Conservation (phyloP, 2,329 filamentous ascomycete genomes). For the Colletotrichum kahawae region DNA sequence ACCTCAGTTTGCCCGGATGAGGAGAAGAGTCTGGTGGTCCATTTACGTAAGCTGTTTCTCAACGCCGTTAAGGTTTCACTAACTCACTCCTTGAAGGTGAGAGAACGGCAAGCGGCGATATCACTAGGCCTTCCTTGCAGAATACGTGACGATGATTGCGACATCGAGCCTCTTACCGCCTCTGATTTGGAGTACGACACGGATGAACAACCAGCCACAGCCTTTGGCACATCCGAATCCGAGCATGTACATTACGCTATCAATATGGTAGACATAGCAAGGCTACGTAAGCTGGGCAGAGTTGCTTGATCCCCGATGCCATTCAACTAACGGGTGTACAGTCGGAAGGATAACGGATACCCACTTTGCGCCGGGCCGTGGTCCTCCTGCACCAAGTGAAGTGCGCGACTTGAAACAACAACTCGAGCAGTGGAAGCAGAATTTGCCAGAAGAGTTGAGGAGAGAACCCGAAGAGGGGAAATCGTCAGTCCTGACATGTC, state of each 20-base stretch:
- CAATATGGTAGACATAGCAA: conserved; percentile 43
- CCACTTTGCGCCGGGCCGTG: conserved; percentile 39
- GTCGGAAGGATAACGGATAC: conserved; percentile 40
- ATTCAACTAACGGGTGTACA: conserved; percentile 5
- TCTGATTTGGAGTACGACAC: conserved; percentile 36
- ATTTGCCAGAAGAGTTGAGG: conserved; percentile 35
- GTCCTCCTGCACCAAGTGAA: conserved; percentile 30
- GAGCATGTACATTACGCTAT: conserved; percentile 40
- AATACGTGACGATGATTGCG: conserved; percentile 43
- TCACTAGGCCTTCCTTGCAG: conserved; percentile 40
- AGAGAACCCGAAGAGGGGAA: conserved; percentile 34
- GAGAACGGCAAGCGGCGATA: conserved; percentile 41
- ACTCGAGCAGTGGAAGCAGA: conserved; percentile 38
- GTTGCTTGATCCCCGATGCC: too few relatives aligned
- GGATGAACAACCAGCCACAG: conserved; percentile 23
- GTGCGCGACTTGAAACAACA: conserved; percentile 32
- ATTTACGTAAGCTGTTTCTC: conserved; percentile 40
- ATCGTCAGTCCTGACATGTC: conserved; percentile 38
- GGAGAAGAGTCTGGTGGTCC: conserved; percentile 59
- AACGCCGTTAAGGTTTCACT: fast-evolving
- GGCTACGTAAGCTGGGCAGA: conserved; percentile 29
- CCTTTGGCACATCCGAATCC: conserved; percentile 33
- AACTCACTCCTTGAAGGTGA: conserved; percentile 27
- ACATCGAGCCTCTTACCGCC: conserved; percentile 37
- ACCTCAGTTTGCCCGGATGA: conserved; percentile 35